Conservation (phyloP, 768 basidiomycete species). For the Rossbeevera mucosa region DNA sequence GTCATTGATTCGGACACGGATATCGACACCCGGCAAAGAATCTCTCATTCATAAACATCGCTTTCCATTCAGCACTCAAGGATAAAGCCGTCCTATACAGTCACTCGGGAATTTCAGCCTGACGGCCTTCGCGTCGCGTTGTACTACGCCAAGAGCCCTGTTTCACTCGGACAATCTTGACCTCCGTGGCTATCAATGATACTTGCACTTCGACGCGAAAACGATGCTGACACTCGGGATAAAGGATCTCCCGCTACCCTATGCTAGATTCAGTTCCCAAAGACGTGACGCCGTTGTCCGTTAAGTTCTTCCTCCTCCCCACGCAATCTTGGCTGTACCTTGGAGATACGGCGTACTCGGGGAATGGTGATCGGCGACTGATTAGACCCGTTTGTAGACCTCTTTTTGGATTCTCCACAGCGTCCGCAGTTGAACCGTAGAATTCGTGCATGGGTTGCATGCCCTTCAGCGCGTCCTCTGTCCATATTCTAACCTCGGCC, state of each 20-base stretch:
- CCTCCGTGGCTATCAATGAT: background rate
- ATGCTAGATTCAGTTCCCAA: background rate
- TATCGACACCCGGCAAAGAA: background rate
- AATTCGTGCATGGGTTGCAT: background rate
- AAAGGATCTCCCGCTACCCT: background rate
- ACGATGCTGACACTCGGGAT: background rate
- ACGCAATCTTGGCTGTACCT: background rate
- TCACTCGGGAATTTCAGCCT: background rate
- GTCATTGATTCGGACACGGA: constrained; percentile 8
- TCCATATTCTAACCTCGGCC: background rate
- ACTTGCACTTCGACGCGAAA: background rate
- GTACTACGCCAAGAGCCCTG: background rate
- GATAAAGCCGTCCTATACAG: background rate
- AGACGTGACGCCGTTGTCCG: background rate
- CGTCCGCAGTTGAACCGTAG: background rate
- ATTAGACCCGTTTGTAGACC: background rate
- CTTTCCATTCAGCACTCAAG: background rate
- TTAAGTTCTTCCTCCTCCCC: background rate
- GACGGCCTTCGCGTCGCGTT: background rate
- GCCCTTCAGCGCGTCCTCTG: background rate
- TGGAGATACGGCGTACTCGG: background rate
- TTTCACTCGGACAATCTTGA: background rate
- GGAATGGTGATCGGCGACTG: background rate
- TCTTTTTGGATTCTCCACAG: background rate
- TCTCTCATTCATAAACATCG: constrained; percentile 8